Base-by-base conservation (phyloP, 352 stramenopile species). In the Pythium utonaiense region DNA sequence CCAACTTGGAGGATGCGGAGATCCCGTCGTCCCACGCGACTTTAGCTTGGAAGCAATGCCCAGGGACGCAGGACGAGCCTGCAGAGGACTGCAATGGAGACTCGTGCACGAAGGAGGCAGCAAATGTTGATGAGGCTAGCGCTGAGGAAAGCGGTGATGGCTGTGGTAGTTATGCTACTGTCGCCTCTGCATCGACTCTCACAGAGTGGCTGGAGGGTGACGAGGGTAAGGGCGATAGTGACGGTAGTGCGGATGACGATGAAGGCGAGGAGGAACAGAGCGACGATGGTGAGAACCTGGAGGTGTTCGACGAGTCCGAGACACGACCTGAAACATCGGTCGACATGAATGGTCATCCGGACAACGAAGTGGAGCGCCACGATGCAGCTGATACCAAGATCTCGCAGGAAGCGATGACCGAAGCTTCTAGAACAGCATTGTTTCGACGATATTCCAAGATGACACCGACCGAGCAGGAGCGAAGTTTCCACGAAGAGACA, bases 391-490 rank as follows among this genome's bases (percentile, higher is more conserved):
- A 27, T 25, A 45, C 30, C 6, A n/a, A 45, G 13, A 17, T 59
- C 24, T 30, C 52, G 13, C 33, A 31, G 9, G 31, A 16, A 34
- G 31, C 47, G 25, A 57, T 67, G 47, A 27, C 40, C 19, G 60
- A 67, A 31, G 49, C 60, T 16, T 67, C 60, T 4, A 41, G 47
- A 21, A 67, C 48, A 5, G 60, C 40, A 2, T 53, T 67, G 13
- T 67, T 62, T 57, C 60, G 60, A 24, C 60, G 60, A 17, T 68
- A 68, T 52, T 68, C 61, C 27, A 58, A 24, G 30, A 40, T 68
- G 45, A 68, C 61, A 0, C 61, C 60, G 24, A 38, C 12, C 1
- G 45, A 62, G 31, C 52, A 57, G 24, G 60, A 67, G 47, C 45
- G 53, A 53, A 60, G 49, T 33, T 56, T 64, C 36, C 57, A 64